Conservation (phyloP, 2,329 filamentous ascomycete species). For the Paecilomyces niveus region DNA sequence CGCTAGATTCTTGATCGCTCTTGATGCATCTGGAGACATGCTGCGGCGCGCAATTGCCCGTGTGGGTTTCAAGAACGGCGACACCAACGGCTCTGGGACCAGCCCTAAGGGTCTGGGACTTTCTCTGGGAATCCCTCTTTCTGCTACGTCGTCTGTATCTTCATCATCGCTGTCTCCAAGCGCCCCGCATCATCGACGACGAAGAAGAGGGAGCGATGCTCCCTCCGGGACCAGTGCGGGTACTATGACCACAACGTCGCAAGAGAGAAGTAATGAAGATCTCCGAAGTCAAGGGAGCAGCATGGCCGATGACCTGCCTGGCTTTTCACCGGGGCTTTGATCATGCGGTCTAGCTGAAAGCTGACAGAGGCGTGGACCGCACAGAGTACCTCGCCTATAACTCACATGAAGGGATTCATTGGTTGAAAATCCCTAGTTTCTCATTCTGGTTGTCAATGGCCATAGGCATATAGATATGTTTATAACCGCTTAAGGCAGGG, state of each 20-base stretch:
- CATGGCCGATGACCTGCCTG: neutral
- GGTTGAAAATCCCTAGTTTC: neutral
- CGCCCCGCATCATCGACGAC: slow-evolving; percentile 3
- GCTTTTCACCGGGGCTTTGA: neutral
- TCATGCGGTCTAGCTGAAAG: neutral
- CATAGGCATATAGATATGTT: neutral
- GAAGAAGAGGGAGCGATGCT: slow-evolving; percentile 9
- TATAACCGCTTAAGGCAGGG: neutral
- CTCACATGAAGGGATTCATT: neutral
- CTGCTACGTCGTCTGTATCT: slow-evolving; percentile 26
- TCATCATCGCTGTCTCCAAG: slow-evolving; percentile 15
- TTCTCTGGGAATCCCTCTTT: slow-evolving; percentile 21
- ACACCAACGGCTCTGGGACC: slow-evolving; percentile 17
- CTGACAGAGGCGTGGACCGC: neutral
- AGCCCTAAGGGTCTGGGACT: slow-evolving; percentile 29
- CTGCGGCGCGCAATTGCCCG: slow-evolving; percentile 45
- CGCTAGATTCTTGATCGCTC: slow-evolving; percentile 85
- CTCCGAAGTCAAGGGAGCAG: neutral
- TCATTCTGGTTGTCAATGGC: neutral
- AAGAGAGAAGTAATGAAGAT: neutral
- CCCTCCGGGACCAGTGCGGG: slow-evolving; percentile 6
- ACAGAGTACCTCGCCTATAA: neutral
- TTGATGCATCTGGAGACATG: slow-evolving; percentile 79
- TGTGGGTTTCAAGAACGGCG: slow-evolving; percentile 25
- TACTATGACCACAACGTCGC: neutral